Base-by-base conservation (phyloP, 768 basidiomycete species). In the Tylopilus sp. region DNA sequence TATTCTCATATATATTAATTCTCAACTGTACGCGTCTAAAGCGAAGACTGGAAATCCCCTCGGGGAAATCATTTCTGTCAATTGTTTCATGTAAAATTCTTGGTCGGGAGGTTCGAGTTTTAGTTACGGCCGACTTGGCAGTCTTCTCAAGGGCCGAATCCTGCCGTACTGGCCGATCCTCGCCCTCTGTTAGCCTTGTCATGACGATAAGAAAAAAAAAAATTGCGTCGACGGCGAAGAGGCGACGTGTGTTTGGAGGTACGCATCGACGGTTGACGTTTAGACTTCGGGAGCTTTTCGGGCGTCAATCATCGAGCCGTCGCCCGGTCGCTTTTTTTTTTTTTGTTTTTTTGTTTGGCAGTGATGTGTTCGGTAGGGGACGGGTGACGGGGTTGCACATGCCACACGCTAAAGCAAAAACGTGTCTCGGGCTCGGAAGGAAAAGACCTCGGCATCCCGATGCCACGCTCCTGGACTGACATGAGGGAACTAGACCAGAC, bases 311-410 rank as follows among this genome's bases (percentile, higher is more conserved):
- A 44, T 57, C 57, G 51, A 40, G 57, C 41, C 36, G 33, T 42
- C 47, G 40, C 40, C 31, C 36, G 11, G 30, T 53, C 44, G 8
- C 30, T 10, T 31, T 15, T 28, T 13, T 13, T 18, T 11, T n/a
- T 18, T n/a, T n/a, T 11, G n/a, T 17, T 5, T 30, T 30, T 6
- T n/a, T n/a, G 31, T 36, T 36, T 18, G 33, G 43, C 31, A 15
- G 26, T 12, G 45, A 48, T 9, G 39, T 12, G 40, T 17, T 55
- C 61, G 59, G 61, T 40, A 50, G 61, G 48, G 55, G 39, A 64
- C 61, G 61, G 61, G 45, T 61, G 62, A 41, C 30, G 21, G 31
- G 55, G 36, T n/a, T 57, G 40, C 61, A 64, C 55, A 58, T 62
- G 61, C 41, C 44, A 35, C 22, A 4, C 21, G 25, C 7, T 44